phyloP scores from a whole-genome alignment of 768 basidiomycete genomes.

The Vararia minispora region DNA sequence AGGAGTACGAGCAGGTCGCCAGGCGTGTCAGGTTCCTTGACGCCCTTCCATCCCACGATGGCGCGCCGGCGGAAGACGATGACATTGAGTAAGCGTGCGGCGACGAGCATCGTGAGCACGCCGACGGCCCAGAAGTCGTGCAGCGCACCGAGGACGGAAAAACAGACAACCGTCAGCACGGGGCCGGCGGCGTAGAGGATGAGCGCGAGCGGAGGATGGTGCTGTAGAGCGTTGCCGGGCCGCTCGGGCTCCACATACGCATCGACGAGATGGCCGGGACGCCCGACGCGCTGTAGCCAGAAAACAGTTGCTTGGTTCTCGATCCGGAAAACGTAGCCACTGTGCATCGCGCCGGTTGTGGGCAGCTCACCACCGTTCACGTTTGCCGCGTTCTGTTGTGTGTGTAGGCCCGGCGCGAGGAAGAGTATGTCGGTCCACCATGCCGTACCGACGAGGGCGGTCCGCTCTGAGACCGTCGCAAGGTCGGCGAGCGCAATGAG shows the following conservation, averaged over 20 bases:
- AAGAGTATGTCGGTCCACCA: slow-evolving; percentile 6
- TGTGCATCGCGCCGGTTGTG: slow-evolving; percentile 3
- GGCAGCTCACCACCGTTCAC: slow-evolving; percentile 10
- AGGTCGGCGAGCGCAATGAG: slow-evolving; percentile 9
- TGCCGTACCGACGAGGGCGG: slow-evolving; percentile 8
- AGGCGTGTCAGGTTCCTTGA: neutral
- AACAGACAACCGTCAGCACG: neutral
- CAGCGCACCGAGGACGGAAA: neutral
- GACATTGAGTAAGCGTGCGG: slow-evolving; percentile 5
- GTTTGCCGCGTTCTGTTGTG: slow-evolving; percentile 3
- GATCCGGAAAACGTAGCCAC: slow-evolving; percentile 8
- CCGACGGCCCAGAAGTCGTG: slow-evolving; percentile 6
- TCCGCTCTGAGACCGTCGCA: slow-evolving; percentile 3
- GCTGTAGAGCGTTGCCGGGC: neutral
- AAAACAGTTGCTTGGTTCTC: slow-evolving; percentile 8
- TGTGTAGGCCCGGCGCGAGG: slow-evolving; percentile 7
- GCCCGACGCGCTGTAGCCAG: slow-evolving; percentile 5
- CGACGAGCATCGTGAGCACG: slow-evolving; percentile 3
- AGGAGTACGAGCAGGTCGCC: slow-evolving; percentile 6
- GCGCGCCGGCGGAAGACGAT: slow-evolving; percentile 5
- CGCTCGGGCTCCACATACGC: neutral
- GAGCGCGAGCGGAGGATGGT: neutral
- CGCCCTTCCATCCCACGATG: slow-evolving; percentile 6
- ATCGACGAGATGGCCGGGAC: slow-evolving; percentile 3
- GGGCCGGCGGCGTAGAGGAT: neutral